Evolutionary conservation across 495 filamentous ascomycete species (phyloP).

Genomic region (Pyronema omphalodes): DNA sequence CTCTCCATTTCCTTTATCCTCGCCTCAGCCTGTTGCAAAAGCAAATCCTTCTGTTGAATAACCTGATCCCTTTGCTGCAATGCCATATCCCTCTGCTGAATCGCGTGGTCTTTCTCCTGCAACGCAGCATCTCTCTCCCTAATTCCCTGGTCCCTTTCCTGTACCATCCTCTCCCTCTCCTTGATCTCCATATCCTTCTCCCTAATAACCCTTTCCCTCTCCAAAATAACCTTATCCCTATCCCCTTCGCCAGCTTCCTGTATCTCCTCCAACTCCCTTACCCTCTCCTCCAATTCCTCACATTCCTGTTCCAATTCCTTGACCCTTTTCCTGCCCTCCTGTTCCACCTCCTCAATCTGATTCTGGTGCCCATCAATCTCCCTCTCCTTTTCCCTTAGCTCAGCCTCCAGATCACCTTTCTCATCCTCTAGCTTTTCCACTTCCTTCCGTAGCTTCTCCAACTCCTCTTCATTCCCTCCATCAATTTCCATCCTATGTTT

Average conservation of each 20-base stretch:
- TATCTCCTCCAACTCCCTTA: conserved; percentile 17
- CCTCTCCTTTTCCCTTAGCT: conserved; percentile 43
- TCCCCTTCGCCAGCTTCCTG: conserved; percentile 28
- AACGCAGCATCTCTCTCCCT: conserved; percentile 12
- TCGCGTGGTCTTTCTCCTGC: not conserved
- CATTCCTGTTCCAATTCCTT: conserved; percentile 37
- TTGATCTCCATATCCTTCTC: conserved; percentile 17
- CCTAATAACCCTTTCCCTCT: too few species aligned
- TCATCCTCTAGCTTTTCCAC: conserved; percentile 37
- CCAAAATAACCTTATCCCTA: conserved; percentile 18
- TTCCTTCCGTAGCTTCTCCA: conserved; percentile 41
- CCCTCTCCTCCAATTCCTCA: conserved; percentile 22
- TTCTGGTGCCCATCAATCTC: conserved; percentile 41
- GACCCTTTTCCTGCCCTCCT: conserved; percentile 35
- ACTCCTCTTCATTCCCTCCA: conserved; percentile 46
- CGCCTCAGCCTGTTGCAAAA: conserved; percentile 13
- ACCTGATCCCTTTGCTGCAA: conserved; percentile 1
- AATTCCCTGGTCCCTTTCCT: conserved; percentile 12
- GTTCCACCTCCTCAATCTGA: conserved; percentile 38
- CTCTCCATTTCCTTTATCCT: conserved; percentile 19
- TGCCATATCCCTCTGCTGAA: not conserved
- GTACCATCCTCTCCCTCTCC: conserved; percentile 14
- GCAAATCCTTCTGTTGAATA: conserved; percentile 2
- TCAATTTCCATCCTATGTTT: conserved; percentile 46
- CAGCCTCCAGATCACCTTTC: conserved; percentile 42